Conservation (phyloP, 768 basidiomycete species). For the Gymnopilus dilepis region DNA sequence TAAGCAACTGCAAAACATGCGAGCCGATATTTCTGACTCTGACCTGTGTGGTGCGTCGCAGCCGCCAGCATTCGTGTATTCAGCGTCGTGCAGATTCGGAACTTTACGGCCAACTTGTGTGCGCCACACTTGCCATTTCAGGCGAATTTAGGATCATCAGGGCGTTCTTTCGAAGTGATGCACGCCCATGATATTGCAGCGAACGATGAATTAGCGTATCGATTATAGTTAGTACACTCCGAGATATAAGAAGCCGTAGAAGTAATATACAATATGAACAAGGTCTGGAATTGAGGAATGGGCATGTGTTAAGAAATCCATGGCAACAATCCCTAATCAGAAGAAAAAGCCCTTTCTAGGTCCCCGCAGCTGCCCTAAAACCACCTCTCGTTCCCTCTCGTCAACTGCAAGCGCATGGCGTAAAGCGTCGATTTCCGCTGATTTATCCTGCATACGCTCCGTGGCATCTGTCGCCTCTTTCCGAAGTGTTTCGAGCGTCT, state of each 20-base stretch:
- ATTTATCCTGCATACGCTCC: constrained; percentile 69
- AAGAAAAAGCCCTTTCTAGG: background rate
- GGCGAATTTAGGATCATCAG: too few relatives aligned
- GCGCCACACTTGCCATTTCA: background rate
- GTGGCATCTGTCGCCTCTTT: constrained; percentile 65
- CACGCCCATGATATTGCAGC: too few relatives aligned
- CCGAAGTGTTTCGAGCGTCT: constrained; percentile 54
- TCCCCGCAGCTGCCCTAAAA: constrained; percentile 48
- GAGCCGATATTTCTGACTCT: too few relatives aligned
- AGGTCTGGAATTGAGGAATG: background rate
- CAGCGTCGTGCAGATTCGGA: too few relatives aligned
- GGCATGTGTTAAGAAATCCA: background rate
- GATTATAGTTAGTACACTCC: too few relatives aligned
- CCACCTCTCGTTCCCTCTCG: constrained; percentile 68
- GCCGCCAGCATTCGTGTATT: too few relatives aligned
- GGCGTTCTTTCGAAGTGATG: too few relatives aligned
- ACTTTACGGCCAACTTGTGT: background rate
- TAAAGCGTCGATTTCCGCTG: constrained; percentile 73
- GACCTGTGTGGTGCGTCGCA: too few relatives aligned
- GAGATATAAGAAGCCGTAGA: background rate
- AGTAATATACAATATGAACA: background rate
- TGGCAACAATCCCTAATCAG: background rate
- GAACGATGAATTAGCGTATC: too few relatives aligned
- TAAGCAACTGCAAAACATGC: too few relatives aligned
- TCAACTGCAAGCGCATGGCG: constrained; percentile 70